phyloP scores from a whole-genome alignment of 306 rosid genomes.

The Cyclanthera cordifolia region DNA sequence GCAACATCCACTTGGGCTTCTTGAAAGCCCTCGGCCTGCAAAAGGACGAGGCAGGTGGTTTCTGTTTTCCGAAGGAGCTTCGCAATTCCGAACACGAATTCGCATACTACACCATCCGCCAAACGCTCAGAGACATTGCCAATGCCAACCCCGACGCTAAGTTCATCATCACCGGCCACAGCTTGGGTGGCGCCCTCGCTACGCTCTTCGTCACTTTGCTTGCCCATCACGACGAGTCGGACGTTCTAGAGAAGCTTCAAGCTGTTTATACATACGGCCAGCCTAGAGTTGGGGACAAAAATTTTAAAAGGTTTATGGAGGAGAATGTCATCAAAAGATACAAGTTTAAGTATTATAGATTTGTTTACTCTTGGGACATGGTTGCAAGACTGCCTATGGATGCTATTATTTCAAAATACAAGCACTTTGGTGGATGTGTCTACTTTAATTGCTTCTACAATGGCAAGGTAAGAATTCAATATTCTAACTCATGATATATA shows the following conservation, averaged over 20 bases:
- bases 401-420: conserved; percentile 15
- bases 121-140: conserved; percentile 23
- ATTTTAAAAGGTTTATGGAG: conserved; percentile 43
- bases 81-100: neutral
- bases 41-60: neutral
- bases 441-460: conserved; percentile 44
- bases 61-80: conserved; percentile 53
- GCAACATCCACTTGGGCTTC: conserved; percentile 53
- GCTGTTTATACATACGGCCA: conserved; percentile 77
- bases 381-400: conserved; percentile 47
- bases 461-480: conserved; percentile 31
- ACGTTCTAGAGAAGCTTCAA: conserved; percentile 44
- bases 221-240: conserved; percentile 31
- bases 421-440: conserved; percentile 48
- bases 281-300: conserved; percentile 57
- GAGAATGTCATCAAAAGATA: conserved; percentile 18
- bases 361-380: conserved; percentile 42
- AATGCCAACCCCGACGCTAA: conserved; percentile 35
- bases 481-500: too few relatives aligned
- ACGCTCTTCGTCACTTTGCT: conserved; percentile 45
- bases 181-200: conserved; percentile 78
- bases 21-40: conserved; percentile 49
- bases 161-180: conserved; percentile 65
- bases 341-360: conserved; percentile 37
- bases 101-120: conserved; percentile 50